Percentiles rank a stretch among this genome's conserved stretches.
Conservation (phyloP, 805 yeast species). For the Brettanomyces bruxellensis region DNA sequence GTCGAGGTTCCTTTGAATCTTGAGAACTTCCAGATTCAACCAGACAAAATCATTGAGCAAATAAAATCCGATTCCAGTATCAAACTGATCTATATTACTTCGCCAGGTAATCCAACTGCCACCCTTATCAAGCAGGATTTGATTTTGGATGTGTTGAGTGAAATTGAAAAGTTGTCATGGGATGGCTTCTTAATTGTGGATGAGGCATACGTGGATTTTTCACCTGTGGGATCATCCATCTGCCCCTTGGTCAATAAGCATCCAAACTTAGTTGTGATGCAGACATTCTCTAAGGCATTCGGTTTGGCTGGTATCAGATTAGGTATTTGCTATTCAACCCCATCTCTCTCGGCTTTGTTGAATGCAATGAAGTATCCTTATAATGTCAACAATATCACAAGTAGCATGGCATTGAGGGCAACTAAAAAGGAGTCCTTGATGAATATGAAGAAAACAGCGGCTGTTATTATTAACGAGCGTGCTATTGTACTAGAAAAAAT, state of each 20-base stretch:
- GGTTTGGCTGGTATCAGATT: conserved; percentile 93
- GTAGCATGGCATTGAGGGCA: conserved; percentile 70
- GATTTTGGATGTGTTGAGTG: conserved; percentile 37
- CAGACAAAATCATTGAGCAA: conserved; percentile 41
- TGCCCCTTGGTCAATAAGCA: conserved; percentile 72
- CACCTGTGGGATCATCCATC: conserved; percentile 57
- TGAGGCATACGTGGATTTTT: conserved; percentile 92
- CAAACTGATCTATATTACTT: conserved; percentile 75
- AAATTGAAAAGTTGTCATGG: conserved; percentile 36
- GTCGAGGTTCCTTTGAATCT: conserved; percentile 68
- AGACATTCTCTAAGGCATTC: conserved; percentile 89
- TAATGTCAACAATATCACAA: conserved; percentile 76
- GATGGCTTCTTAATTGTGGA: conserved; percentile 80
- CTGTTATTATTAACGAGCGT: conserved; percentile 47
- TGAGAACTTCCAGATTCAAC: conserved; percentile 54
- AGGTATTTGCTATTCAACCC: conserved; percentile 67
- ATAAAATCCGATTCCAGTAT: conserved; percentile 50
- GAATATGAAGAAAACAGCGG: conserved; percentile 49
- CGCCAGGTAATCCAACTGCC: conserved; percentile 97
- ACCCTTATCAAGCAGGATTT: conserved; percentile 41
- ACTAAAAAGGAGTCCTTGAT: conserved; percentile 47
- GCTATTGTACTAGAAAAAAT: conserved; percentile 42
- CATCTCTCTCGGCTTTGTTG: conserved; percentile 53
- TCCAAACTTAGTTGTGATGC: conserved; percentile 80
- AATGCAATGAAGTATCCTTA: conserved; percentile 96